Evolutionary conservation across 1,284 basidiomycete genomes (phyloP), one percentile per base, ranked within the genome.

Genomic region (Trichosporon sp.): DNA sequence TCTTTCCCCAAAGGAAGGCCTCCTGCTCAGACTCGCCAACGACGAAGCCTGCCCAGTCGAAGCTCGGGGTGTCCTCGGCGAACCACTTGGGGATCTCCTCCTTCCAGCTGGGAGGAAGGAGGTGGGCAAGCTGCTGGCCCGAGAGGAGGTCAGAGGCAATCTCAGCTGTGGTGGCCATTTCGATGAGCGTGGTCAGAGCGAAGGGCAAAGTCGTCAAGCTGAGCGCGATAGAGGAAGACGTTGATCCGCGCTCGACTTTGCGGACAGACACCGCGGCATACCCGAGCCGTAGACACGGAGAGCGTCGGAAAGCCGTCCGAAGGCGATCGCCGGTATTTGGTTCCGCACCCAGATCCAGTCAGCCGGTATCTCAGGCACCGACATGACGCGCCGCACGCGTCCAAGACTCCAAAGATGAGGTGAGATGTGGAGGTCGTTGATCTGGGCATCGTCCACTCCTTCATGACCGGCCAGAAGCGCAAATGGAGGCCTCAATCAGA

Each of bases 31-130:
- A 88, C 73, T 98, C 95, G 19, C 96, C 96, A 13, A 99, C 96
- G 34, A 99, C 94, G 76, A 91, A 98, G 2, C 96, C 96, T 36
- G 91, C 95, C 77, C 93, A 98, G 81, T 99, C 95, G 73, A 98
- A 97, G 1, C 91, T 94, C 1, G 95, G 96, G 0, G 90, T 92
- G 78, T 99, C 95, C 80, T 99, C 95, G 14, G 87, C 86, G 19
- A 96, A 86, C 96, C 95, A 99, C 16, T 80, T 82, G 2, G 85
- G 82, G 60, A 99, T 86, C 70, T 91, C 88, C 1, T 85, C 74
- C 77, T 89, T 94, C 95, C 95, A 96, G 72, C 88, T 91, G 0
- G 92, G 91, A 49, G 95, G 93, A 11, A 97, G 84, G 14, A 96
- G 84, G 78, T 96, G 81, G 6, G 79, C 81, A 52, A 81, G 74